Percentiles rank a stretch among this genome's conserved stretches.
Evolutionary conservation across 164 flowering plant genomes (phyloP).

Genomic region (Vitis cinerea): DNA sequence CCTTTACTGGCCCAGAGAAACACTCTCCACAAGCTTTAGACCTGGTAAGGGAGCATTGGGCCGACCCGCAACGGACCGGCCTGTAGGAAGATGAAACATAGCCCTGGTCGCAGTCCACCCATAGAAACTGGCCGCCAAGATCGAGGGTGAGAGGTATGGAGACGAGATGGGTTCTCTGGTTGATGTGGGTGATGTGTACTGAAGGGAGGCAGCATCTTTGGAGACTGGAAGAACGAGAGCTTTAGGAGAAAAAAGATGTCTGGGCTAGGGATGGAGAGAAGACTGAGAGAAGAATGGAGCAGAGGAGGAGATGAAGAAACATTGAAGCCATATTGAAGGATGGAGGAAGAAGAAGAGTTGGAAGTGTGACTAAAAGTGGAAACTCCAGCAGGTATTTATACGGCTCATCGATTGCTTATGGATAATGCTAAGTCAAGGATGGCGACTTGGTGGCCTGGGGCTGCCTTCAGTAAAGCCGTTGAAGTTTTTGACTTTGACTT

Average conservation of each 20-base stretch:
- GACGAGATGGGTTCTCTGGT: slow-evolving; percentile 25
- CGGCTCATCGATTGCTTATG: too few relatives aligned
- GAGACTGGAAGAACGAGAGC: slow-evolving; percentile 26
- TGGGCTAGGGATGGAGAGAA: background rate
- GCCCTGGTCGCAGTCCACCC: slow-evolving; percentile 26
- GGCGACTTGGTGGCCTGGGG: too few relatives aligned
- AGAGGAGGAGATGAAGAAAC: background rate
- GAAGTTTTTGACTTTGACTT: too few relatives aligned
- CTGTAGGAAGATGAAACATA: slow-evolving; percentile 17
- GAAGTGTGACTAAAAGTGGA: background rate
- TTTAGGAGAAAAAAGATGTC: slow-evolving; percentile 9
- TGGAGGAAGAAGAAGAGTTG: background rate
- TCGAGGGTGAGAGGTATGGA: slow-evolving; percentile 18
- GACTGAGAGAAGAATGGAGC: background rate
- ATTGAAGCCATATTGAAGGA: background rate
- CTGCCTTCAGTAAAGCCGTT: too few relatives aligned
- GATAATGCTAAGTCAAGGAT: too few relatives aligned
- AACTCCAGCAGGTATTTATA: background rate
- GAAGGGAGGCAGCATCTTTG: slow-evolving; percentile 27
- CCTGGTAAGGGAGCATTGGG: slow-evolving; percentile 10
- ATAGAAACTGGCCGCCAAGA: slow-evolving; percentile 24
- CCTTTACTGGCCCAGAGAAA: slow-evolving; percentile 11
- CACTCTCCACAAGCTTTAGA: slow-evolving; percentile 7
- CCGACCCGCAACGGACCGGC: slow-evolving; percentile 18
- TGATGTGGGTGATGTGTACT: slow-evolving; percentile 22